Percentiles rank a stretch among this genome's conserved stretches.
phyloP scores from a whole-genome alignment of 177 flowering plant species.

The Vitis hybrid region DNA sequence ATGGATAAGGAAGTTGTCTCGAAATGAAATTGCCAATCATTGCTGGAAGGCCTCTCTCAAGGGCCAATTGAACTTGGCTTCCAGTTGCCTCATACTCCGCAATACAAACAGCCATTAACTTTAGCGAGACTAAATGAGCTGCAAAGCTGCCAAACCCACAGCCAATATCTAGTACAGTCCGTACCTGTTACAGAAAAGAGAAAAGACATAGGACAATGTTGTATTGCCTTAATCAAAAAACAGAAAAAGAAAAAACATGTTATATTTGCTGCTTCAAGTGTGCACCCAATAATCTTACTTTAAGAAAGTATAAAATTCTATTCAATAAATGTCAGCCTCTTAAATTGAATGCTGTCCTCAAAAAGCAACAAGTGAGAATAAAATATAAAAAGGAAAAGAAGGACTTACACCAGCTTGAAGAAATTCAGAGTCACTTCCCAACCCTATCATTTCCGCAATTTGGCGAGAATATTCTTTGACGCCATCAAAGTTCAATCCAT shows the following conservation, averaged over 20 bases:
- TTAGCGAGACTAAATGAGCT: conserved; percentile 80
- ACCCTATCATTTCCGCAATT: conserved; percentile 89
- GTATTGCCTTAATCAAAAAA: conserved; percentile 5
- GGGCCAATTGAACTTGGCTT: conserved; percentile 93
- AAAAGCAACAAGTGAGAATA: neutral
- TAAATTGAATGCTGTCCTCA: conserved; percentile 7
- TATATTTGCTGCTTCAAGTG: too few species aligned
- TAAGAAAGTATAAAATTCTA: too few species aligned
- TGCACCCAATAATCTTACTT: too few species aligned
- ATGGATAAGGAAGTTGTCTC: conserved; percentile 86
- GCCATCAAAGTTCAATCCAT: conserved; percentile 74
- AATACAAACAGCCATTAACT: conserved; percentile 76
- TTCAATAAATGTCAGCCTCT: conserved; percentile 2
- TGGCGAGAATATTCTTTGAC: conserved; percentile 92
- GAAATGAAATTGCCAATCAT: conserved; percentile 78
- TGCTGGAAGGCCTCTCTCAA: conserved; percentile 99
- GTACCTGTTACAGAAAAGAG: conserved; percentile 52
- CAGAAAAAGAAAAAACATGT: neutral
- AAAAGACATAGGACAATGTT: neutral
- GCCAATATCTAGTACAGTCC: conserved; percentile 75
- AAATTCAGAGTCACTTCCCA: conserved; percentile 82
- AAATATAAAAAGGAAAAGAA: conserved; percentile 1
- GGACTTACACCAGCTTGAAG: conserved; percentile 82
- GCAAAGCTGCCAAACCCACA: conserved; percentile 99
- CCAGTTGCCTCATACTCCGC: conserved; percentile 95